Percentiles rank a stretch among this genome's conserved stretches.
Evolutionary conservation across 768 basidiomycete species (phyloP).

Genomic region (Termitomyces sp.): DNA sequence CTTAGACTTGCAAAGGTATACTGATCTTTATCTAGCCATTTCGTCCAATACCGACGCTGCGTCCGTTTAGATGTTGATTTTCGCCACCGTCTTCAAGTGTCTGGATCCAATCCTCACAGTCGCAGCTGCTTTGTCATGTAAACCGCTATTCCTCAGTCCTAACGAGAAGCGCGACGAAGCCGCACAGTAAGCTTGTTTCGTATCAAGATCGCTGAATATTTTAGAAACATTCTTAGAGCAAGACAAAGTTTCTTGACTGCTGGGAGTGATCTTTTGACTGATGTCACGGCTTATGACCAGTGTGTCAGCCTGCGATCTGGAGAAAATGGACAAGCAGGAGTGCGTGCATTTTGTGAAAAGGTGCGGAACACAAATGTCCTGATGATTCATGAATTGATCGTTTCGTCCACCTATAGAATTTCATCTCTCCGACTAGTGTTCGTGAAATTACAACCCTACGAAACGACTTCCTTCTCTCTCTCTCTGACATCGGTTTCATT

Average conservation of each 20-base stretch:
- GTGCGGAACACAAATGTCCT: conserved; percentile 23
- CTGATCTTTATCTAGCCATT: background rate
- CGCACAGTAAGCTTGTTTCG: conserved; percentile 39
- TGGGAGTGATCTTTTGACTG: conserved; percentile 83
- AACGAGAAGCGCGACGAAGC: conserved; percentile 83
- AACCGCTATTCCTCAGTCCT: conserved; percentile 79
- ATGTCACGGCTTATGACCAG: conserved; percentile 68
- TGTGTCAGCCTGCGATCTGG: conserved; percentile 45
- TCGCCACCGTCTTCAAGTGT: conserved; percentile 80
- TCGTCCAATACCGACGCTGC: background rate
- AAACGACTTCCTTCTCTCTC: conserved; percentile 67
- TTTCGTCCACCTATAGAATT: conserved; percentile 48
- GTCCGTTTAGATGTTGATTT: conserved; percentile 70
- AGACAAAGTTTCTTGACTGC: conserved; percentile 60
- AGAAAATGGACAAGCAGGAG: conserved; percentile 37
- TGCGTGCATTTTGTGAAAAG: conserved; percentile 67
- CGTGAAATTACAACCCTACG: conserved; percentile 77
- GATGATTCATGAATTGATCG: background rate
- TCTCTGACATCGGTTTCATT: conserved; percentile 68
- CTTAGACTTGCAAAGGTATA: conserved; percentile 77
- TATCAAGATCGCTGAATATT: background rate
- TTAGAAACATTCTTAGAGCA: conserved; percentile 43
- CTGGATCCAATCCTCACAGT: conserved; percentile 78
- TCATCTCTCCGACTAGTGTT: conserved; percentile 67
- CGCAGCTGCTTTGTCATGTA: conserved; percentile 79